Percentiles rank a stretch among this genome's conserved stretches.
Evolutionary conservation across 805 yeast species (phyloP).

Genomic region (Barnettozyma salicaria): DNA sequence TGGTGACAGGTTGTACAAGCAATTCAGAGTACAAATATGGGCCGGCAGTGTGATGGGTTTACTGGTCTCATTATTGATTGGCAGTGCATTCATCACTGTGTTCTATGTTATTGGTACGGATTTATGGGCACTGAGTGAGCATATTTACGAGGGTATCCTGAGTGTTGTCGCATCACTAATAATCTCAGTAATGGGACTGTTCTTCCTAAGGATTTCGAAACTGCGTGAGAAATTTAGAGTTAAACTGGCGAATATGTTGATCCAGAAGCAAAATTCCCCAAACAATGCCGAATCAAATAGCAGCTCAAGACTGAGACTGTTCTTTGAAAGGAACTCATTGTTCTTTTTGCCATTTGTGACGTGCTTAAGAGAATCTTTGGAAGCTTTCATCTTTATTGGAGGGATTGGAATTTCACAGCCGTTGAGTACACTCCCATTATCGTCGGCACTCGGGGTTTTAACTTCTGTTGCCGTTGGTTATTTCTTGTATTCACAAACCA

Average conservation of each 20-base stretch:
- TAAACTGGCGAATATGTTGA: conserved; percentile 43
- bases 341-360: conserved; percentile 80
- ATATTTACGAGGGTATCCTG: conserved; percentile 83
- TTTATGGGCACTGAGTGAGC: conserved; percentile 81
- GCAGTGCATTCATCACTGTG: conserved; percentile 59
- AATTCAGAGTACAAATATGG: conserved; percentile 68
- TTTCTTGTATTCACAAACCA: conserved; percentile 70
- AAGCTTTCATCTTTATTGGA: conserved; percentile 87
- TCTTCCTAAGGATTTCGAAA: conserved; percentile 73
- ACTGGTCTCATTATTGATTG: conserved; percentile 61
- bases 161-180: conserved; percentile 72
- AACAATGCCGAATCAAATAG: conserved; percentile 24
- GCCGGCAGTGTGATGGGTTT: conserved; percentile 74
- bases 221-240: conserved; percentile 77
- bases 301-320: conserved; percentile 28
- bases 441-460: conserved; percentile 51
- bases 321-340: conserved; percentile 57
- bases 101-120: conserved; percentile 79
- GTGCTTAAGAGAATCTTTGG: conserved; percentile 82
- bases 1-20: conserved; percentile 33
- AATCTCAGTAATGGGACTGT: conserved; percentile 82
- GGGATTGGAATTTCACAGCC: conserved; percentile 81
- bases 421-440: conserved; percentile 54
- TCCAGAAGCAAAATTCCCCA: conserved; percentile 9
- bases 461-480: conserved; percentile 62